Base-by-base conservation (phyloP, 208 protist genomes). In the Trypanosoma brucei region DNA sequence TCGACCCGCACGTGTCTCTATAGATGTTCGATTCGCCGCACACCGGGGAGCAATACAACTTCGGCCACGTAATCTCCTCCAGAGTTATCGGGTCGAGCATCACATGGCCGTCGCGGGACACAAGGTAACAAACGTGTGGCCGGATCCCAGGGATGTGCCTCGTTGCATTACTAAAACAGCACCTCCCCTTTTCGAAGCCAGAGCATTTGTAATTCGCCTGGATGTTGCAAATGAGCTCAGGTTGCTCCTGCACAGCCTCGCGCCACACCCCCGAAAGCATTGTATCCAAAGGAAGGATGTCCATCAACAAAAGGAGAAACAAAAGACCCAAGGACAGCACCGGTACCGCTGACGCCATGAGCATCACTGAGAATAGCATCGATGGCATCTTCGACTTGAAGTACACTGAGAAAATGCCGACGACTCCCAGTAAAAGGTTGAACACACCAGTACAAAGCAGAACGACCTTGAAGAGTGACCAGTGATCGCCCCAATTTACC, bases 121-220 rank as follows among this genome's bases (percentile, higher is more conserved):
- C 14, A n/a, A 77, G 51, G 55, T 76, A 86, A 62, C 80, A 86
- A 7, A 73, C 8, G 42, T 0, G 6, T 46, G 8, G 11, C 42
- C 42, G 8, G 8, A 46, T 6, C 42, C 42, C 42, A 14, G 42
- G 42, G 11, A 46, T 6, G 42, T 46, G 42, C 2, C n/a, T 14
- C 9, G 68, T 68, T n/a, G 52, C 31, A 11, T 62, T 74, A 39
- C 69, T 59, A 9, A 67, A 46, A 48, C 83, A 88, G 48, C 83
- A 88, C n/a, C 75, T 58, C 0, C 61, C 55, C 3, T 51, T n/a
- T 14, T 38, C 56, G 59, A 75, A 85, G 0, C 83, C 83, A 0
- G 79, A 81, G 65, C 83, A 88, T 51, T 55, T 13, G n/a, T 84
- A 57, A 7, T 33, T 52, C 0, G 61, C 22, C 51, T 88, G 66